Evolutionary conservation across 2,329 filamentous ascomycete species (phyloP), one percentile per base, ranked within the genome.

Genomic region (Dothideomycetes sp.): DNA sequence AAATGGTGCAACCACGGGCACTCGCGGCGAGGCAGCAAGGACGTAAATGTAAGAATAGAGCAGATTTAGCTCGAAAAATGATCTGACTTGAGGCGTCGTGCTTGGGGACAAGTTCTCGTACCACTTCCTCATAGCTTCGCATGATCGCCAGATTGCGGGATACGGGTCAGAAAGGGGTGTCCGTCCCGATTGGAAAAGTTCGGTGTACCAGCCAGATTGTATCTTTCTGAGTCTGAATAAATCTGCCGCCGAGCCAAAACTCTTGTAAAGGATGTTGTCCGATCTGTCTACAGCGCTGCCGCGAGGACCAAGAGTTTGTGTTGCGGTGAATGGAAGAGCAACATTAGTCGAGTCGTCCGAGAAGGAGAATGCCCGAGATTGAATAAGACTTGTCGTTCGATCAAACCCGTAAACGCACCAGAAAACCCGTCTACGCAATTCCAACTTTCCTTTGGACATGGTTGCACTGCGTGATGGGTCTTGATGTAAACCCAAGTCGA

Each of bases 1-100:
- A 56, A 89, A 86, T 32, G 85, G 75, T 3, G 78, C 80, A 35
- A 88, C 78, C 16, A 74, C 69, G 0, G 84, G 83, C 3, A 83
- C 78, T 32, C 82, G 73, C 1, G 79, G 76, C 24, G 82, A 88
- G 1, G 87, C 85, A 1, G 86, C 86, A 6, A 95, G 73, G 43
- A 89, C 84, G 58, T 95, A 86, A 17, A 94, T 82, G 52, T 86
- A 91, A 55, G 85, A 93, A 64, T 94, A 96, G 33, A 89, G 74
- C 29, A 93, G 64, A 57, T 98, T 91, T 12, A 94, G 75, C 47
- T 91, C 82, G 54, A 95, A 93, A 49, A 88, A 76, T 33, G 82
- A 74, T 27, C 79, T 74, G 47, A 88, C 80, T 18, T 75, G 72
- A 0, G 72, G 65, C 0, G 82, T 73, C 0, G 84, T 71, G 2